Percentiles rank a stretch among this genome's conserved stretches.
phyloP scores from a whole-genome alignment of 2,329 filamentous ascomycete genomes.

The Alternaria dauci region DNA sequence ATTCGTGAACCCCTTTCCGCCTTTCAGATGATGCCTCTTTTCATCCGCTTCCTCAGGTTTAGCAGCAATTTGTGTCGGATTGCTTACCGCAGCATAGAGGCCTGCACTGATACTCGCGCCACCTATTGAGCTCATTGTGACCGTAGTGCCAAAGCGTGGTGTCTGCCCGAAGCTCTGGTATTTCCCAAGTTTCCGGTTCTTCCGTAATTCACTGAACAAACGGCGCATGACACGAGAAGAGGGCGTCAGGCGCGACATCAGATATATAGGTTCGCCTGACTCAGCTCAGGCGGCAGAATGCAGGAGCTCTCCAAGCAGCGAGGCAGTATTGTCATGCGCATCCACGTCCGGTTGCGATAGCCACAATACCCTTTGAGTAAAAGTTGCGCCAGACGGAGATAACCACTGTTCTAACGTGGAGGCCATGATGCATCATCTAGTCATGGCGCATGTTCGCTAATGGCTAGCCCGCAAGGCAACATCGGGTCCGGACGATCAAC shows the following conservation, averaged over 20 bases:
- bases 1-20: conserved; percentile 65
- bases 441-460: conserved; percentile 9
- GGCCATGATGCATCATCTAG: conserved; percentile 9
- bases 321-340: neutral
- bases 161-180: conserved; percentile 25
- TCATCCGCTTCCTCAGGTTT: conserved; percentile 56
- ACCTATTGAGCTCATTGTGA: conserved; percentile 45
- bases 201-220: conserved; percentile 1
- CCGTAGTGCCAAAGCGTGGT: conserved; percentile 32
- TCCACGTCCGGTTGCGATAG: conserved; percentile 3
- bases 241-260: conserved; percentile 23
- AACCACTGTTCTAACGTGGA: conserved; percentile 24
- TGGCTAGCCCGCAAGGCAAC: conserved; percentile 14
- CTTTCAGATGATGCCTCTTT: conserved; percentile 61
- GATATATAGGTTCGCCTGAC: conserved; percentile 1
- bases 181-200: neutral
- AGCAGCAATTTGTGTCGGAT: conserved; percentile 50
- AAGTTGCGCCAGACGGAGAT: conserved; percentile 23
- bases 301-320: neutral
- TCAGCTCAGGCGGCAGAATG: neutral
- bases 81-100: conserved; percentile 54
- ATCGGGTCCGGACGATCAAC: conserved; percentile 1
- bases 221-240: conserved; percentile 10
- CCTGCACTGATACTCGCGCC: conserved; percentile 36
- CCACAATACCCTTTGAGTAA: conserved; percentile 1